A percentile compares a stretch with the other conserved stretches of the same genome.
Evolutionary conservation across 169 alveolate genomes (phyloP).

Genomic region (Cryptosporidium sp.): DNA sequence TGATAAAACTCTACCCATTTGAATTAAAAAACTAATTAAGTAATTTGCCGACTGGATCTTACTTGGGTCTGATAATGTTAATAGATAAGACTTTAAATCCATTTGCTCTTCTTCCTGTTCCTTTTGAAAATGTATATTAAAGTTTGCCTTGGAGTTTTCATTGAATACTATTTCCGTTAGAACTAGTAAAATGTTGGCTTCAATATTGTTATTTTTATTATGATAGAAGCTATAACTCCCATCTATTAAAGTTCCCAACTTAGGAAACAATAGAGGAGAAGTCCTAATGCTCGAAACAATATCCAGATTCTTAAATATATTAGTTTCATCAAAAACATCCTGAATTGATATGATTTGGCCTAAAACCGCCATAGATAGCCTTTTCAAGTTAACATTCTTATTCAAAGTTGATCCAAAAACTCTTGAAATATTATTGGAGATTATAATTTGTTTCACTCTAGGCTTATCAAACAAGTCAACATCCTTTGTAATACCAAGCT

Average conservation of each 20-base stretch:
- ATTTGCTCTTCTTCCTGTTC: neutral
- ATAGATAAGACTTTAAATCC: neutral
- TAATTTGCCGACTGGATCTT: slow-evolving; percentile 11
- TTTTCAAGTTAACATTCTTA: slow-evolving; percentile 7
- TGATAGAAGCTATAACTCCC: neutral
- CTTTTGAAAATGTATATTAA: slow-evolving; percentile 4
- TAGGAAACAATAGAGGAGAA: slow-evolving; percentile 14
- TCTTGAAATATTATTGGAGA: neutral
- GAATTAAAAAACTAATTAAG: slow-evolving; percentile 32
- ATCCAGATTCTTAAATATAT: slow-evolving; percentile 19
- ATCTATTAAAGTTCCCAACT: neutral
- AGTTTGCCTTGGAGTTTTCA: neutral
- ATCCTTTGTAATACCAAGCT: neutral
- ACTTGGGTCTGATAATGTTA: neutral
- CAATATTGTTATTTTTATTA: neutral
- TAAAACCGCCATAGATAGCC: slow-evolving; percentile 13
- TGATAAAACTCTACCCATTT: slow-evolving; percentile 22
- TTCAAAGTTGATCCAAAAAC: slow-evolving; percentile 27
- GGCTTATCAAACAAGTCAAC: slow-evolving; percentile 1
- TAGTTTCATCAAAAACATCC: slow-evolving; percentile 18
- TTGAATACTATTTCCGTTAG: slow-evolving; percentile 20
- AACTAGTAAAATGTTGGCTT: slow-evolving; percentile 12
- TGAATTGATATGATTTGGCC: slow-evolving; percentile 25
- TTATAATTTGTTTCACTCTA: neutral
- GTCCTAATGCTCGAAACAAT: neutral